Evolutionary conservation across 495 filamentous ascomycete genomes (phyloP), one percentile per base, ranked within the genome.

Genomic region (Neurospora sp.): DNA sequence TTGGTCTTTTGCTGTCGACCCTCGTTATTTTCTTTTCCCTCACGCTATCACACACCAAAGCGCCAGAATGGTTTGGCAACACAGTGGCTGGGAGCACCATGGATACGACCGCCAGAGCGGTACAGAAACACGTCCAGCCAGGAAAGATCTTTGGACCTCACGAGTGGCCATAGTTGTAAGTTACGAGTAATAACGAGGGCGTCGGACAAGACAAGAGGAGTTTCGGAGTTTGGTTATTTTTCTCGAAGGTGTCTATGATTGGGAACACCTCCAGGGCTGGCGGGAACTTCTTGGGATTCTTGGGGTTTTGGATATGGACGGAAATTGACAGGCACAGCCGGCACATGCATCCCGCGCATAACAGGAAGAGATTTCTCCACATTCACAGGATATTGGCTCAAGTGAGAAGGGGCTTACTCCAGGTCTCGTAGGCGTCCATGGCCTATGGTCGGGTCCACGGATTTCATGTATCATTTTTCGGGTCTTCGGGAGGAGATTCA

Each of bases 21-120:
- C 86, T 94, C 70, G 76, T 93, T 31, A 91, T 93, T 70, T 92
- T 94, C 84, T 85, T 93, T 70, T 84, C 91, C 0, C 82, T 94
- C 7, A 86, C 87, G 39, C 86, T 88, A 40, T 82, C 88, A 31
- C 77, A 82, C 16, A 85, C 85, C 7, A 71, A 78, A 6, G 83
- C 87, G 74, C 87, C 90, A 0, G 75, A 76, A 7, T 94, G 92
- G 92, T 93, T 89, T 83, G 91, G 92, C 1, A 91, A 89, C 42
- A 81, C 77, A 0, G 84, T 85, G 2, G 78, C 83, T 2, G 76
- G 79, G 66, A 72, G 77, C 20, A 85, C 84, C 31, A 73, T 86
- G 2, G 84, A 86, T 69, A 79, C 79, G 74, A 69, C 42, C 1
- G 75, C 68, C 1, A 46, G 72, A 41, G 81, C 83, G 1, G 80